phyloP scores from a whole-genome alignment of 768 basidiomycete species.

The Butyriboletus loyo region DNA sequence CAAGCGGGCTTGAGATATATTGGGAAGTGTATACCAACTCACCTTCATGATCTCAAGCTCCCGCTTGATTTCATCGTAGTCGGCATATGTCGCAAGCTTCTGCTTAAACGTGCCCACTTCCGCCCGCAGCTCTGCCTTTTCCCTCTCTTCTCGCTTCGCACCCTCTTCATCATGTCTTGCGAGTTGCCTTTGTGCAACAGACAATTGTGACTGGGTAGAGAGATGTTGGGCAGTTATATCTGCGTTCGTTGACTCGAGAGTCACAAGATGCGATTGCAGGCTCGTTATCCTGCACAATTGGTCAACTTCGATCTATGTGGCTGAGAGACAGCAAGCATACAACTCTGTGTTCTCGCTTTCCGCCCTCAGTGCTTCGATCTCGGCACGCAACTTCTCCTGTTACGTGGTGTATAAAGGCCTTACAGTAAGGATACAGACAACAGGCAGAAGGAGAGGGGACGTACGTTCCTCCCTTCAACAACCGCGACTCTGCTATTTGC shows the following conservation, averaged over 20 bases:
- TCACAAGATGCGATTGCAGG: constrained; percentile 70
- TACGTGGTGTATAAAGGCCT: not conserved
- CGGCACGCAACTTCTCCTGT: constrained; percentile 91
- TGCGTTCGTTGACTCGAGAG: constrained; percentile 59
- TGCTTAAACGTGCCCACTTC: constrained; percentile 70
- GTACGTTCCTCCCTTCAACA: constrained; percentile 89
- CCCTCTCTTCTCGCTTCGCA: constrained; percentile 17
- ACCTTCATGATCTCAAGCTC: constrained; percentile 99
- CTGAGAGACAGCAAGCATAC: constrained; percentile 39
- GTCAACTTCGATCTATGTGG: not conserved
- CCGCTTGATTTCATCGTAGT: constrained; percentile 98
- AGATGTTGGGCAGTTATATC: constrained; percentile 16
- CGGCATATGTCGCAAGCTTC: constrained; percentile 67
- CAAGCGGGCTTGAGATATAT: not conserved
- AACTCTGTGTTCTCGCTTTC: constrained; percentile 68
- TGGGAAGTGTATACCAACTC: constrained; percentile 3
- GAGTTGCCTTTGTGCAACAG: constrained; percentile 16
- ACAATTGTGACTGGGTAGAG: constrained; percentile 19
- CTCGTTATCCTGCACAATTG: constrained; percentile 12
- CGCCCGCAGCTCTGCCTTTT: constrained; percentile 36
- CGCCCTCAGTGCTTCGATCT: constrained; percentile 86
- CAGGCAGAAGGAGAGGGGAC: constrained; percentile 15
- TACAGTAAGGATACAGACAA: not conserved
- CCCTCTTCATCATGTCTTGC: constrained; percentile 14
- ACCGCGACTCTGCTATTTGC: constrained; percentile 93